Conservation (phyloP, 768 basidiomycete species). For the Lentinus tigrinus region DNA sequence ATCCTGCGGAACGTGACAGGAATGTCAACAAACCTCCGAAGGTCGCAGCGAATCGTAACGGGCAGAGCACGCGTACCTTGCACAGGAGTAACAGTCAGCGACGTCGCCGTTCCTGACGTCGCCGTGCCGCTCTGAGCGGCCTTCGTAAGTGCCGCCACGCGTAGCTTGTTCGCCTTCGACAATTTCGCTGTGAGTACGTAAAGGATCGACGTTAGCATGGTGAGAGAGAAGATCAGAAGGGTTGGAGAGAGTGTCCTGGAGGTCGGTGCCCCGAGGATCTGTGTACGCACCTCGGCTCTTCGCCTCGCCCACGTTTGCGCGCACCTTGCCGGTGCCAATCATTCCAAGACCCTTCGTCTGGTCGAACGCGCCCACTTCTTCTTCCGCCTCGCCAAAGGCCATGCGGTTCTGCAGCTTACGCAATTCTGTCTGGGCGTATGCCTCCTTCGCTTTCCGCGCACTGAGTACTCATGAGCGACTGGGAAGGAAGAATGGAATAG, state of each 20-base stretch:
- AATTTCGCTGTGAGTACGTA: constrained; percentile 70
- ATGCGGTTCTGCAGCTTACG: constrained; percentile 97
- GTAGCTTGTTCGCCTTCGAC: constrained; percentile 90
- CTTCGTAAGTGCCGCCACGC: constrained; percentile 79
- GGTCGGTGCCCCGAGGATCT: not conserved
- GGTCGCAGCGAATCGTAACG: not conserved
- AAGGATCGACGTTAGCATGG: constrained; percentile 5
- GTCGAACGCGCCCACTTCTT: constrained; percentile 95
- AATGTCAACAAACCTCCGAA: constrained; percentile 15
- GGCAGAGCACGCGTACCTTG: constrained; percentile 64
- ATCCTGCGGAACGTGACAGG: constrained; percentile 50
- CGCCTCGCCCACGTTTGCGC: constrained; percentile 83
- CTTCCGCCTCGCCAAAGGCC: constrained; percentile 92
- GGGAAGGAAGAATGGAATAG: too few species aligned
- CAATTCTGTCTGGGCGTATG: constrained; percentile 94
- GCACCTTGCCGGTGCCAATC: constrained; percentile 93
- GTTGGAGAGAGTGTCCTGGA: not conserved
- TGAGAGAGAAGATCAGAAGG: not conserved
- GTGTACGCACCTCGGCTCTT: constrained; percentile 81
- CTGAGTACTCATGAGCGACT: too few species aligned
- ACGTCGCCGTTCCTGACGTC: constrained; percentile 84
- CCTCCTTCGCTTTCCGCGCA: constrained; percentile 97
- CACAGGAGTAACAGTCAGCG: constrained; percentile 90
- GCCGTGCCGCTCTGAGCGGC: constrained; percentile 59
- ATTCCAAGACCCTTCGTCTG: constrained; percentile 98